Evolutionary conservation across 2,329 filamentous ascomycete genomes (phyloP).

Genomic region (Leptodontidium sp.): DNA sequence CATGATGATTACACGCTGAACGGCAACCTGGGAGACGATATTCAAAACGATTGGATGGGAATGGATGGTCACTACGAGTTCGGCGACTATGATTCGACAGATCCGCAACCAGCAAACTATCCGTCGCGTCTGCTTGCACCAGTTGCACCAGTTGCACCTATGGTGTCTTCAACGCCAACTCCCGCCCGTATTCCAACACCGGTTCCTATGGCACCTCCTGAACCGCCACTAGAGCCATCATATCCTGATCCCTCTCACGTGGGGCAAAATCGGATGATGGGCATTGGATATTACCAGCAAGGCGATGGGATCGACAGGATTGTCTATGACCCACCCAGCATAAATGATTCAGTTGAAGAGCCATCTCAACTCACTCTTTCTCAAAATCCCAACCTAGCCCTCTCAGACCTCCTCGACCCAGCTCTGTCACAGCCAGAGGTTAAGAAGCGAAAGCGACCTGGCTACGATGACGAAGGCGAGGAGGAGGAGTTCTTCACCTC

Average conservation of each 20-base stretch:
- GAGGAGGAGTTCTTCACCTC: slow-evolving; percentile 43
- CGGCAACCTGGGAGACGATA: slow-evolving; percentile 21
- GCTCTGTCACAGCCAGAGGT: slow-evolving; percentile 26
- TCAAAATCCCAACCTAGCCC: slow-evolving; percentile 36
- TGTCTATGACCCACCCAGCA: slow-evolving; percentile 42
- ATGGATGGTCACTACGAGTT: slow-evolving; percentile 38
- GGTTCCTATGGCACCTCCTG: slow-evolving; percentile 33
- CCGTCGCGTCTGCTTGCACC: slow-evolving; percentile 38
- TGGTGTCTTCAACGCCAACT: slow-evolving; percentile 30
- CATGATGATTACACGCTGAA: slow-evolving; percentile 21
- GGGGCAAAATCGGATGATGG: slow-evolving; percentile 43
- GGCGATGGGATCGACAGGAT: slow-evolving; percentile 43
- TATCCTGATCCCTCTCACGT: slow-evolving; percentile 40
- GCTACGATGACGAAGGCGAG: slow-evolving; percentile 34
- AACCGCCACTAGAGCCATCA: slow-evolving; percentile 25
- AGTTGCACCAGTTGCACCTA: slow-evolving; percentile 36
- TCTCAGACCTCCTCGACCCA: slow-evolving; percentile 40
- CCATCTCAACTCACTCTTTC: slow-evolving; percentile 18
- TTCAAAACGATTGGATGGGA: slow-evolving; percentile 23
- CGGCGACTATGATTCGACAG: slow-evolving; percentile 35
- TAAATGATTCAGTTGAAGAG: slow-evolving; percentile 29
- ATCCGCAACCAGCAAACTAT: slow-evolving; percentile 33
- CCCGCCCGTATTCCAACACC: slow-evolving; percentile 23
- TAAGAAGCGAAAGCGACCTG: slow-evolving; percentile 39
- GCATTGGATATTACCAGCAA: slow-evolving; percentile 45